phyloP scores from a whole-genome alignment of 2,329 filamentous ascomycete genomes.

The Penicillium palitans region DNA sequence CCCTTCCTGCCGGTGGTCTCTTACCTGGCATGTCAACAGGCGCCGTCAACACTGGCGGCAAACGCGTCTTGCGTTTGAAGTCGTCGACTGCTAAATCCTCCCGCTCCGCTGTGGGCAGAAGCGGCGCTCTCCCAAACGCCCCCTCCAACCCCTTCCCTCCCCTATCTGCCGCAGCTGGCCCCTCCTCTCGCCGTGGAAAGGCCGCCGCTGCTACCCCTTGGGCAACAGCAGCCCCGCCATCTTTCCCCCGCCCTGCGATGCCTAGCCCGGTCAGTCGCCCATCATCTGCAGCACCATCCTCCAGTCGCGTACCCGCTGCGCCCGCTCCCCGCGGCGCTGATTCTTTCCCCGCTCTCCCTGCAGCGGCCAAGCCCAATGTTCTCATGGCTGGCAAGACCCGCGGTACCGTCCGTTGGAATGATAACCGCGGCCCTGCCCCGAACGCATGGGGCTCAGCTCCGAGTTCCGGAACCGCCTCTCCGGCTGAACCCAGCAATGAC shows the following conservation, averaged over 20 bases:
- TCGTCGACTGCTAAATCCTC: slow-evolving; percentile 68
- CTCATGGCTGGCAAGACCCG: slow-evolving; percentile 52
- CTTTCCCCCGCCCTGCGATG: slow-evolving; percentile 24
- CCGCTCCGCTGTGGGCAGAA: slow-evolving; percentile 61
- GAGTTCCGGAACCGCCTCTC: slow-evolving; percentile 27
- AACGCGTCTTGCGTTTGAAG: slow-evolving; percentile 65
- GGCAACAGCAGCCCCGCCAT: slow-evolving; percentile 27
- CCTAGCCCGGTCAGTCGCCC: slow-evolving; percentile 29
- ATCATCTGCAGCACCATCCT: slow-evolving; percentile 28
- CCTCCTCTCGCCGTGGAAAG: slow-evolving; percentile 23
- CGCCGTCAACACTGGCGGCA: slow-evolving; percentile 53
- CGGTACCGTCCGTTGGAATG: slow-evolving; percentile 48
- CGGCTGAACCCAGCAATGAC: slow-evolving; percentile 22
- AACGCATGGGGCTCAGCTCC: slow-evolving; percentile 42
- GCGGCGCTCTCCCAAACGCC: slow-evolving; percentile 50
- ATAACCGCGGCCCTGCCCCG: slow-evolving; percentile 35
- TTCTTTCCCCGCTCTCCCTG: slow-evolving; percentile 79
- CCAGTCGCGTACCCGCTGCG: slow-evolving; percentile 26
- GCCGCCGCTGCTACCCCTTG: slow-evolving; percentile 27
- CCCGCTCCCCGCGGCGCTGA: slow-evolving; percentile 46
- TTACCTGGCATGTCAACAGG: slow-evolving; percentile 55
- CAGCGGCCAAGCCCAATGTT: slow-evolving; percentile 68
- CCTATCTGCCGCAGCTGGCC: slow-evolving; percentile 34
- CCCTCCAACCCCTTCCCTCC: slow-evolving; percentile 50
- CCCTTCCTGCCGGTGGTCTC: slow-evolving; percentile 73